Percentiles rank a stretch among this genome's conserved stretches.
Evolutionary conservation across 192 early-diverging fungal genomes (phyloP).

Genomic region (Globomyces pollinis-pini): DNA sequence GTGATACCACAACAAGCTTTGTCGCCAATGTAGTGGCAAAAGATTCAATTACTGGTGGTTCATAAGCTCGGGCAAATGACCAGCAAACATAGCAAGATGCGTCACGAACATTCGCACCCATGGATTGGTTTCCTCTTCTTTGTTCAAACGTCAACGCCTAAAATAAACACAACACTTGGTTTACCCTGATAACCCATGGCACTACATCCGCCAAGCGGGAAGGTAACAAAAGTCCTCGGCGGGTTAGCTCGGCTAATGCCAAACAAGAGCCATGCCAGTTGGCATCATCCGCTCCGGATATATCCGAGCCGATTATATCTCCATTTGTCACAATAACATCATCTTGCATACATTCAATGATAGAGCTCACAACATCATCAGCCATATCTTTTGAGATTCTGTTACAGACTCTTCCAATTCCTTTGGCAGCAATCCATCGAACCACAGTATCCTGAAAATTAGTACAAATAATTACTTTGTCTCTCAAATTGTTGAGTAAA

Average conservation of each 20-base stretch:
- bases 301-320: slow-evolving; percentile 34
- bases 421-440: slow-evolving; percentile 96
- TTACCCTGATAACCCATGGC: slow-evolving; percentile 75
- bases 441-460: slow-evolving; percentile 98
- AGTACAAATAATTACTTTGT: too few relatives aligned
- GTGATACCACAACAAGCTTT: slow-evolving; percentile 67
- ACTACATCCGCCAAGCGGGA: slow-evolving; percentile 60
- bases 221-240: slow-evolving; percentile 75
- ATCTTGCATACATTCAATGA: slow-evolving; percentile 77
- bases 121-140: slow-evolving; percentile 78
- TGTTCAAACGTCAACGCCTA: slow-evolving; percentile 85
- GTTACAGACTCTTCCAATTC: slow-evolving; percentile 78
- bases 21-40: slow-evolving; percentile 62
- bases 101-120: slow-evolving; percentile 91
- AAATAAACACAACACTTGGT: too few relatives aligned
- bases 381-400: slow-evolving; percentile 73
- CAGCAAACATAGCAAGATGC: slow-evolving; percentile 96
- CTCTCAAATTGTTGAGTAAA: slow-evolving; percentile 72
- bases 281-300: slow-evolving; percentile 76
- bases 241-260: slow-evolving; percentile 83
- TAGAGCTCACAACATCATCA: slow-evolving; percentile 70
- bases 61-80: slow-evolving; percentile 92
- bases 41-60: slow-evolving; percentile 56
- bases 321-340: slow-evolving; percentile 45
- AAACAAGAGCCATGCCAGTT: slow-evolving; percentile 94